Conservation (phyloP, 129 eudicot species). For the Silybum marianum region DNA sequence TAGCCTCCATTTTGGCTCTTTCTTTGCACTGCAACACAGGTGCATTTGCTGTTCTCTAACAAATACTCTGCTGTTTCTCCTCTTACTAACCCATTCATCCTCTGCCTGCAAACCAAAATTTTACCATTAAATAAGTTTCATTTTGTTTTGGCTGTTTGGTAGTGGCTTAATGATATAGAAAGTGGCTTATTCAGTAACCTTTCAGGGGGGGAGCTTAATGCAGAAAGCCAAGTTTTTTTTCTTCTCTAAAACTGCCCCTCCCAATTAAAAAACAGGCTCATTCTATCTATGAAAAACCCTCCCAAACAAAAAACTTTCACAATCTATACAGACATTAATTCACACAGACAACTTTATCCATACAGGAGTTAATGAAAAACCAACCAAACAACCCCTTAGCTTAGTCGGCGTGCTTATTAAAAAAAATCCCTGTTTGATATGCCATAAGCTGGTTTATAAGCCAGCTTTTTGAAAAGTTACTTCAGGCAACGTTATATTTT, state of each 20-base stretch:
- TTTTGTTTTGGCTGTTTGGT: background rate
- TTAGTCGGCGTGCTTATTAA: background rate
- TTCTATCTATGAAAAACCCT: too few species aligned
- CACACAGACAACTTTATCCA: too few species aligned
- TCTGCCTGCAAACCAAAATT: slow-evolving; percentile 42
- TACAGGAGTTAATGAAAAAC: too few species aligned
- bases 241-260: too few species aligned
- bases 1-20: slow-evolving; percentile 72
- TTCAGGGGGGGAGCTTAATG: too few species aligned
- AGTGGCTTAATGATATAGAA: too few species aligned
- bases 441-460: background rate
- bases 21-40: slow-evolving; percentile 81
- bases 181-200: too few species aligned
- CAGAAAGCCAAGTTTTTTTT: too few species aligned
- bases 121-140: background rate
- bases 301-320: too few species aligned
- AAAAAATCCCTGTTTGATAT: background rate
- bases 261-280: too few species aligned
- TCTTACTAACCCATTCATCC: slow-evolving; percentile 41
- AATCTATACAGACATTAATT: too few species aligned
- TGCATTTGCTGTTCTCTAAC: slow-evolving; percentile 70
- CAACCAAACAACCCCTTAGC: too few species aligned
- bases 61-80: slow-evolving; percentile 77
- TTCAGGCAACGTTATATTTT: background rate
- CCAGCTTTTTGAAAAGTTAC: background rate